Evolutionary conservation across 176 grass and related monocot species (phyloP).

Genomic region (Raddia distichophylla): DNA sequence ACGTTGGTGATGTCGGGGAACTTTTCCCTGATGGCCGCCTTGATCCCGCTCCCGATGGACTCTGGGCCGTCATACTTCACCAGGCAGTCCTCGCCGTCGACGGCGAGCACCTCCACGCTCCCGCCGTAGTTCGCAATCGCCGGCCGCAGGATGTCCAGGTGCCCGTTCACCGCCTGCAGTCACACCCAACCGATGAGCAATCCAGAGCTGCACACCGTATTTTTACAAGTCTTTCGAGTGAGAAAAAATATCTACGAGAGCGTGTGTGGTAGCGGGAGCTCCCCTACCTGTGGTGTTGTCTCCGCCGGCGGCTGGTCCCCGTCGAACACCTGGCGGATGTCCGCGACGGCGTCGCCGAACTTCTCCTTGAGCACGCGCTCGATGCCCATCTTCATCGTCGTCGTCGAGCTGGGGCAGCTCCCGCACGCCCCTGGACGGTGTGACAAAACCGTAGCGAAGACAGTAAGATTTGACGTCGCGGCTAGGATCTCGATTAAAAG

Average conservation of each 20-base stretch:
- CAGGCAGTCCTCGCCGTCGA: conserved; percentile 74
- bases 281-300: conserved; percentile 61
- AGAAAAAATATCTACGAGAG: neutral
- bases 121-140: conserved; percentile 91
- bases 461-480: neutral
- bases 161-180: conserved; percentile 84
- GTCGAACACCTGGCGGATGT: conserved; percentile 73
- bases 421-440: conserved; percentile 71
- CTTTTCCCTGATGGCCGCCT: conserved; percentile 91
- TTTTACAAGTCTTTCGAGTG: neutral
- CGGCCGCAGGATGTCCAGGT: conserved; percentile 94
- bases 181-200: conserved; percentile 16
- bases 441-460: conserved; percentile 13
- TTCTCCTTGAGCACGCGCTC: conserved; percentile 94
- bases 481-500: neutral
- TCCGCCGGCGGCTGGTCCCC: conserved; percentile 43
- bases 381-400: conserved; percentile 97
- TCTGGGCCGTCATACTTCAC: conserved; percentile 85
- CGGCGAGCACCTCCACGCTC: conserved; percentile 72
- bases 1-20: conserved; percentile 91
- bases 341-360: conserved; percentile 79
- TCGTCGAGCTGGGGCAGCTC: conserved; percentile 91
- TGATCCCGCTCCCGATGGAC: conserved; percentile 83
- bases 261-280: neutral
- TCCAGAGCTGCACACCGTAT: neutral